Conservation (phyloP, 2,329 filamentous ascomycete genomes). For the Fusarium heterosporum region DNA sequence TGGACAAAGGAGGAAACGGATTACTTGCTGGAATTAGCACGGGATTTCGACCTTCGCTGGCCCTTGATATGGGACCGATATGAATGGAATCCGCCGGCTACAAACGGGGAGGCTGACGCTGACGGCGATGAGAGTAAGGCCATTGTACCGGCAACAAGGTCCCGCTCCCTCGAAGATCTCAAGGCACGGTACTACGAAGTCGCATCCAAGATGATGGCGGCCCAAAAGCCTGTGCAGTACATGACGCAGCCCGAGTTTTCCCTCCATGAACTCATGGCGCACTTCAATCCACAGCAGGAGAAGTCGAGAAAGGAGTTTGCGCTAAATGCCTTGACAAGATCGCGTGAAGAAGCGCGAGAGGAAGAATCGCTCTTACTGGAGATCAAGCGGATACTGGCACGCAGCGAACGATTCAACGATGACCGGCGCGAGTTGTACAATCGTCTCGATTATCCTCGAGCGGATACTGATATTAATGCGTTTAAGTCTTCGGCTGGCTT, state of each 20-base stretch:
- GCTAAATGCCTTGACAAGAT: conserved; percentile 79
- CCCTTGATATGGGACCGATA: conserved; percentile 93
- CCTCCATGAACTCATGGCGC: conserved; percentile 84
- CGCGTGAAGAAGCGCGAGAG: conserved; percentile 89
- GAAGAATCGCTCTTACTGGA: conserved; percentile 91
- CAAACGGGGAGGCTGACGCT: conserved; percentile 59
- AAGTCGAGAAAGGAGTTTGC: conserved; percentile 86
- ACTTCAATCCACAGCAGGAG: conserved; percentile 87
- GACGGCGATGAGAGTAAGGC: conserved; percentile 64
- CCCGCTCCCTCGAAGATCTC: conserved; percentile 85
- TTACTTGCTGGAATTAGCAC: conserved; percentile 81
- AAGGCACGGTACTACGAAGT: conserved; percentile 93
- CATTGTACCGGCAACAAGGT: conserved; percentile 64
- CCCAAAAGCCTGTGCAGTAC: conserved; percentile 81
- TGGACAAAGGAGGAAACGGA: conserved; percentile 97
- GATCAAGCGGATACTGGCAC: conserved; percentile 88
- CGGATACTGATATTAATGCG: conserved; percentile 75
- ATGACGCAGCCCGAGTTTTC: conserved; percentile 90
- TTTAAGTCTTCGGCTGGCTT: conserved; percentile 88
- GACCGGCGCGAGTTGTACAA: conserved; percentile 89
- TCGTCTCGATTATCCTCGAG: conserved; percentile 82
- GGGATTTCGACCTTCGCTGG: conserved; percentile 90
- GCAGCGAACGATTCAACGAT: conserved; percentile 86
- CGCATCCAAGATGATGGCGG: conserved; percentile 82
- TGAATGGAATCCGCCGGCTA: conserved; percentile 70